phyloP scores from a whole-genome alignment of 2,329 filamentous ascomycete species.

The Teratosphaeria zuluensis region DNA sequence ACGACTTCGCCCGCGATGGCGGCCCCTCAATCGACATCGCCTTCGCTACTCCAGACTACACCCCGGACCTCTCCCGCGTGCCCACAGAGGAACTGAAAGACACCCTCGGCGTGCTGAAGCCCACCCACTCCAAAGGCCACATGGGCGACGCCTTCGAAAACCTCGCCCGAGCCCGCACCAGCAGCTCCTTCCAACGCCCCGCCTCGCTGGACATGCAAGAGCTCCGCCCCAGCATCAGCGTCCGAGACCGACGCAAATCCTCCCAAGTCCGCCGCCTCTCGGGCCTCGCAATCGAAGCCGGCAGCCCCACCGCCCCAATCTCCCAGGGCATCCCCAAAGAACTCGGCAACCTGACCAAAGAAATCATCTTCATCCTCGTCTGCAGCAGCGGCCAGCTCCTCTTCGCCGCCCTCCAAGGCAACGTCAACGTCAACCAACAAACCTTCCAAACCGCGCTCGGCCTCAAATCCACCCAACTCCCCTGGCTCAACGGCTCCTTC shows the following conservation, averaged over 20 bases:
- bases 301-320: background rate
- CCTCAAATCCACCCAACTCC: conserved; percentile 30
- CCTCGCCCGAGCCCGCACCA: conserved; percentile 8
- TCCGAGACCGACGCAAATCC: background rate
- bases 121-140: conserved; percentile 5
- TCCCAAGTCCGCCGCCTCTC: background rate
- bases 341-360: conserved; percentile 30
- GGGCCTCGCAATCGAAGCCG: background rate
- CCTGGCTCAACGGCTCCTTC: conserved; percentile 36
- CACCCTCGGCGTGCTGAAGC: background rate
- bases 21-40: conserved; percentile 1
- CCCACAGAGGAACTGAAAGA: background rate
- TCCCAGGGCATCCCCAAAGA: conserved; percentile 28
- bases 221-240: conserved; percentile 4
- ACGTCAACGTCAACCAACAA: conserved; percentile 32
- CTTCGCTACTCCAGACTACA: background rate
- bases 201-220: conserved; percentile 3
- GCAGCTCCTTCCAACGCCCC: conserved; percentile 1
- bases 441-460: conserved; percentile 29
- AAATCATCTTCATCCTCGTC: conserved; percentile 32
- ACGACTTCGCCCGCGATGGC: background rate
- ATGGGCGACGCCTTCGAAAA: conserved; percentile 13
- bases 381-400: conserved; percentile 36
- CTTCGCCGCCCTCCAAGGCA: conserved; percentile 34
- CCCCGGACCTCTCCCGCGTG: conserved; percentile 1